A percentile compares a stretch with the other conserved stretches of the same genome.
Evolutionary conservation across 2,329 filamentous ascomycete genomes (phyloP).

Genomic region (Epichloe elymi): DNA sequence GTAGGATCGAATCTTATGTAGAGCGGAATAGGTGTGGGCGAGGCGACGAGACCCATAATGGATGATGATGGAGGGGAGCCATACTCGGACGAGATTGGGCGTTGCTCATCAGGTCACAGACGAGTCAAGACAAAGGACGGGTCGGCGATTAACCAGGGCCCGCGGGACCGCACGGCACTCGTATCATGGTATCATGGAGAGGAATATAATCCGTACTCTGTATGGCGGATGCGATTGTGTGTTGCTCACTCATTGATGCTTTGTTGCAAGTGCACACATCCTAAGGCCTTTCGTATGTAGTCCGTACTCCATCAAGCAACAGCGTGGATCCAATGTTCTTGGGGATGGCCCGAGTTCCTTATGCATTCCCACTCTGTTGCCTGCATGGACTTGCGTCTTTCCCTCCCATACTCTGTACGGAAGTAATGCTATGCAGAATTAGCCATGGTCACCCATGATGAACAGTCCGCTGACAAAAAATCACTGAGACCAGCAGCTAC

Average conservation of each 20-base stretch:
- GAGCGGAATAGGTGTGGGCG: slow-evolving; percentile 5
- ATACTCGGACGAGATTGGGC: slow-evolving; percentile 6
- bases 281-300: neutral
- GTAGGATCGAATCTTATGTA: slow-evolving; percentile 8
- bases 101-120: slow-evolving; percentile 3
- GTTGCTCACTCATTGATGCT: neutral
- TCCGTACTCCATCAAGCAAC: neutral
- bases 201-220: neutral
- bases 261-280: neutral
- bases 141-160: slow-evolving; percentile 3
- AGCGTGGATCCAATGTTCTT: neutral
- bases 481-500: neutral
- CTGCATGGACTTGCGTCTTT: neutral
- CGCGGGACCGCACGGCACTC: neutral
- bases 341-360: neutral
- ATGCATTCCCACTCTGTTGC: neutral
- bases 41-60: slow-evolving; percentile 1
- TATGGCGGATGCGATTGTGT: neutral
- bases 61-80: neutral
- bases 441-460: neutral
- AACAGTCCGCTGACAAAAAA: neutral
- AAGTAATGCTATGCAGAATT: neutral
- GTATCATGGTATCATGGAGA: neutral
- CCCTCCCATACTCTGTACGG: neutral
- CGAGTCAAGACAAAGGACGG: slow-evolving; percentile 2